Base-by-base conservation (phyloP, 768 basidiomycete species). In the Fistulinella prunicolor region DNA sequence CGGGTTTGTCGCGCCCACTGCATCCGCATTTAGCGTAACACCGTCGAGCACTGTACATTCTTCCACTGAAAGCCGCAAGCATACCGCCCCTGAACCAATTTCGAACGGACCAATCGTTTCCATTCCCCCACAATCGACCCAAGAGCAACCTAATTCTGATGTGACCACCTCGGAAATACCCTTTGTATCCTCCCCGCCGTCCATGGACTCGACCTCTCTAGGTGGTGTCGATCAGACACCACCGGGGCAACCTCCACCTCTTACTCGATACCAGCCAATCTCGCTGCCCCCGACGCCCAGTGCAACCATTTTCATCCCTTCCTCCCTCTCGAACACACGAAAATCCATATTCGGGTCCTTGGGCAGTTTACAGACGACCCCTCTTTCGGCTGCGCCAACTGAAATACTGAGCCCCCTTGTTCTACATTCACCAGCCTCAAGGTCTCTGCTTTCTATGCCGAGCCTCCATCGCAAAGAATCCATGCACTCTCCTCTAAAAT, bases 271-370 rank as follows among this genome's bases (percentile, higher is more conserved):
- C 9, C 56, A 52, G 20, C 65, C 69, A 24, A 65, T 68, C 23
- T 70, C 69, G 3, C 44, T 68, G n/a, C 67, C 67, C 3, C n/a
- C 63, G 10, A 68, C 67, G 12, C 67, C 67, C 7, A 68, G 62
- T 30, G 51, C 58, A 13, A 49, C 57, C 17, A 6, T 51, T 1
- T 57, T 45, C 23, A 58, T 55, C 5, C 53, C 66, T 28, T 13
- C 57, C 3, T 45, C 57, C 13, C 17, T 52, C 6, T 6, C 56
- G 24, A 26, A 34, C 10, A 49, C 47, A 20, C 54, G 58, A 17
- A 61, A 59, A 12, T 56, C 61, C 17, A 46, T 58, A n/a, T 52
- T 57, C 21, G 48, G 45, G 3, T 52, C 61, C 12, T 37, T 66
- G 23, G 54, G 47, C 37, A 62, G 54, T 29, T n/a, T 69, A 44